These are phyloP conservation scores for Moniliella sp. DNA, from an alignment of 1,284 basidiomycete species.

Conservation along the genomic window DNA sequence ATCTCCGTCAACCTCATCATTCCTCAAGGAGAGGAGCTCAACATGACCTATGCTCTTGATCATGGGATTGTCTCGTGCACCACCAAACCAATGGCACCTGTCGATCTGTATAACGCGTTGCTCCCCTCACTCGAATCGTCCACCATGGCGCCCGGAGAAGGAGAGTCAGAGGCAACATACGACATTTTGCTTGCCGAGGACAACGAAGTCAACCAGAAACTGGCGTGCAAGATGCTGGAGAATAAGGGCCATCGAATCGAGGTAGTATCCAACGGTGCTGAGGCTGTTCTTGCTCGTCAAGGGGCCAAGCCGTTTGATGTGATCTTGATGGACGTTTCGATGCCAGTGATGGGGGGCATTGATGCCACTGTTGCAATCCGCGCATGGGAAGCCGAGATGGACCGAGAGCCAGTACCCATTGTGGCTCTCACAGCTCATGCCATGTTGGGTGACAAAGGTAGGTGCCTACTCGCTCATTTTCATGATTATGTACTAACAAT, in stretches of 20 bases:
- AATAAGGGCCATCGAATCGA: conserved; percentile 88
- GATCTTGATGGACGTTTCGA: conserved; percentile 63
- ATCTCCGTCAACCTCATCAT: conserved; percentile 89
- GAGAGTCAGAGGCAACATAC: conserved; percentile 59
- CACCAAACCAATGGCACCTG: conserved; percentile 66
- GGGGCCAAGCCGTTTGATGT: conserved; percentile 47
- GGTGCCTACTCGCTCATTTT: conserved; percentile 1
- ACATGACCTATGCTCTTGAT: conserved; percentile 48
- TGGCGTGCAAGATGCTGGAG: conserved; percentile 88
- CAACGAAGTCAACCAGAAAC: conserved; percentile 87
- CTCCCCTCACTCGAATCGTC: conserved; percentile 84
- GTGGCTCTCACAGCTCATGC: conserved; percentile 82
- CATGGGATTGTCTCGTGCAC: conserved; percentile 74
- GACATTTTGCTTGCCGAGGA: conserved; percentile 94
- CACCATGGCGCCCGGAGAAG: conserved; percentile 55
- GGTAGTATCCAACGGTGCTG: conserved; percentile 86
- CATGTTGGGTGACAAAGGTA: conserved; percentile 29
- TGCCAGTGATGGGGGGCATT: conserved; percentile 43
- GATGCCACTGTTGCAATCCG: conserved; percentile 47
- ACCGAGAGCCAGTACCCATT: conserved; percentile 60
- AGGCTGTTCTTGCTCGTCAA: conserved; percentile 74
- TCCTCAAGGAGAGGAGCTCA: conserved; percentile 28
- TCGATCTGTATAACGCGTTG: conserved; percentile 75
- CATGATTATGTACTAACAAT: too few relatives aligned
- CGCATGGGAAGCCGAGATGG: conserved; percentile 53